Conservation (phyloP, 805 yeast species). For the Jamesozyma rosinii region DNA sequence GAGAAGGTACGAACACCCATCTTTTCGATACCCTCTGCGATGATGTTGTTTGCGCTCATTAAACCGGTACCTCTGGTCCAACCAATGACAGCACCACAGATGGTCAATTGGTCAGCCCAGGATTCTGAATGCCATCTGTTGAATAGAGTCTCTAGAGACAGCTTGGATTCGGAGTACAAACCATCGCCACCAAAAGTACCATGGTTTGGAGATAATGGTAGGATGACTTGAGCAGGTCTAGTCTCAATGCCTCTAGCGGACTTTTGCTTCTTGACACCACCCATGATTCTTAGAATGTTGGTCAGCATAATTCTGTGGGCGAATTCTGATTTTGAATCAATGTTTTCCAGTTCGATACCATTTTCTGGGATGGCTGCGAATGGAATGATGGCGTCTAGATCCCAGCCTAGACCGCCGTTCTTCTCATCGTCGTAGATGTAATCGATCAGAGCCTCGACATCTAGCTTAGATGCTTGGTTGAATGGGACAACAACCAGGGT, state of each 20-base stretch:
- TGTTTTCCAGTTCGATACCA: slow-evolving; percentile 87
- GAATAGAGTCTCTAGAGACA: slow-evolving; percentile 89
- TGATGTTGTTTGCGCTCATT: slow-evolving; percentile 93
- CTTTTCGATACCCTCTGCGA: slow-evolving; percentile 94
- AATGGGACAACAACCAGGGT: slow-evolving; percentile 93
- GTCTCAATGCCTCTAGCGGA: slow-evolving; percentile 69
- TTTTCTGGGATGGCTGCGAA: slow-evolving; percentile 99
- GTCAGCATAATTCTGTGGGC: slow-evolving; percentile 99
- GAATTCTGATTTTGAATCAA: slow-evolving; percentile 91
- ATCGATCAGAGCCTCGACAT: slow-evolving; percentile 74
- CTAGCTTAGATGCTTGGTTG: slow-evolving; percentile 95
- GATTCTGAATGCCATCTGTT: slow-evolving; percentile 98
- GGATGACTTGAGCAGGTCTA: slow-evolving; percentile 94
- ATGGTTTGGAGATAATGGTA: slow-evolving; percentile 97
- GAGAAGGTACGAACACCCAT: slow-evolving; percentile 96
- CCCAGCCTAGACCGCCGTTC: slow-evolving; percentile 95
- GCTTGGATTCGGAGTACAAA: slow-evolving; percentile 93
- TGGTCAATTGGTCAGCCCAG: slow-evolving; percentile 88
- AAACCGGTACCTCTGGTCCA: slow-evolving; percentile 99
- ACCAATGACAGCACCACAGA: slow-evolving; percentile 98
- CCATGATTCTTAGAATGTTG: slow-evolving; percentile 84
- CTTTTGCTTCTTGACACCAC: slow-evolving; percentile 81
- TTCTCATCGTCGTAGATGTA: slow-evolving; percentile 77
- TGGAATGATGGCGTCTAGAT: slow-evolving; percentile 89
- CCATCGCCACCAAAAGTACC: slow-evolving; percentile 99